Conservation (phyloP, 1,284 basidiomycete genomes). For the Tylopilus sp. region DNA sequence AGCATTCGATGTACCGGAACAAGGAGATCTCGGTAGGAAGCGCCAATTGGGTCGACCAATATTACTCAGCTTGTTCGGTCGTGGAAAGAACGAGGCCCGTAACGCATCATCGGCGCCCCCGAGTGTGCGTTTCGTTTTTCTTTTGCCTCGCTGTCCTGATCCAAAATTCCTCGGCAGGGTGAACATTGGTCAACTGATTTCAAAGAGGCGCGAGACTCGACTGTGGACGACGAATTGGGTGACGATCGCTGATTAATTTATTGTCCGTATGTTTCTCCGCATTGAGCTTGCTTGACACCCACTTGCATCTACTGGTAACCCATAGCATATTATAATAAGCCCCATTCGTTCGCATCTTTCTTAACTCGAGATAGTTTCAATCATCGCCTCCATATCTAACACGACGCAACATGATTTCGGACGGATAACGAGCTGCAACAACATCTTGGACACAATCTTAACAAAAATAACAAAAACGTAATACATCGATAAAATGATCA, state of each 20-base stretch:
- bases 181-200: constrained; percentile 10
- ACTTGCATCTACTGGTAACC: background rate
- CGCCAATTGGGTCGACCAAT: constrained; percentile 23
- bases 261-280: background rate
- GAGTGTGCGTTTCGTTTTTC: constrained; percentile 17
- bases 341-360: constrained; percentile 1
- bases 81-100: constrained; percentile 20
- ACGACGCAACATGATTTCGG: no score
- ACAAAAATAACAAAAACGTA: background rate
- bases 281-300: background rate
- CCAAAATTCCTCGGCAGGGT: constrained; percentile 1
- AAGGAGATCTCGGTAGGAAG: constrained; percentile 8
- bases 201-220: constrained; percentile 1
- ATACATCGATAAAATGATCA: no score
- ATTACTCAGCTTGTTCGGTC: constrained; percentile 28
- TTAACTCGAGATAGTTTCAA: background rate
- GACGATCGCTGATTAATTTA: constrained; percentile 10
- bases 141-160: background rate
- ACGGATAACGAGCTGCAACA: background rate
- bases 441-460: no score
- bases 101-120: background rate
- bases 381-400: no score
- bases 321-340: no score
- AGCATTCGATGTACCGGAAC: constrained; percentile 7
- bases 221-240: constrained; percentile 5